A percentile compares a stretch with the other conserved stretches of the same genome.
These are phyloP conservation scores for Penicillium hordei DNA, from an alignment of 2,329 filamentous ascomycete species.

Conservation along the genomic window DNA sequence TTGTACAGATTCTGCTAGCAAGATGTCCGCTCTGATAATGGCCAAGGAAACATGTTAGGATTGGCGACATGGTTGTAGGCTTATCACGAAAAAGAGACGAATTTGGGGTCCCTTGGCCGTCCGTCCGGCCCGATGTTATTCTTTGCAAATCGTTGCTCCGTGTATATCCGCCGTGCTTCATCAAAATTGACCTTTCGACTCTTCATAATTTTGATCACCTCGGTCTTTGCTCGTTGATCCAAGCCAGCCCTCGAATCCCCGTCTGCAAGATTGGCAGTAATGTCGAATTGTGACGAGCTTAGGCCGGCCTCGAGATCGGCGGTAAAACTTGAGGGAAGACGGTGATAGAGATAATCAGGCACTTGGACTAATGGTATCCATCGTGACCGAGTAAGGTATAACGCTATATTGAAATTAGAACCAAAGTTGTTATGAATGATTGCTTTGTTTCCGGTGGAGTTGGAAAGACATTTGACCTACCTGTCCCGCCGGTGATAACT, in stretches of 20 bases:
- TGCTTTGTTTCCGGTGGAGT: not conserved
- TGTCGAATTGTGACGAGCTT: conserved; percentile 77
- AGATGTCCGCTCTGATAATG: not conserved
- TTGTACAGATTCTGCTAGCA: not conserved
- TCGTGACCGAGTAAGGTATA: conserved; percentile 75
- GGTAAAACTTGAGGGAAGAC: conserved; percentile 73
- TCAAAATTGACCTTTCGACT: conserved; percentile 79
- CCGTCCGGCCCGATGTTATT: conserved; percentile 89
- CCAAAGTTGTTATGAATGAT: conserved; percentile 3
- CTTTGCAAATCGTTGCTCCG: conserved; percentile 79
- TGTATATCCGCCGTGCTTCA: conserved; percentile 82
- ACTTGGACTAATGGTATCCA: conserved; percentile 73
- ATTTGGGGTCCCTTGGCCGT: conserved; percentile 85
- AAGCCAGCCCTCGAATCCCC: conserved; percentile 79
- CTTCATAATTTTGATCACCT: conserved; percentile 91
- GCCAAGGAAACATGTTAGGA: not conserved
- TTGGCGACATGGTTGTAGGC: not conserved
- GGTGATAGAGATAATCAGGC: conserved; percentile 70
- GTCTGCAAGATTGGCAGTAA: conserved; percentile 73
- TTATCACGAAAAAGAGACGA: conserved; percentile 79
- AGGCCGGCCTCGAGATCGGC: conserved; percentile 87
- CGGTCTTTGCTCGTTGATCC: conserved; percentile 74
- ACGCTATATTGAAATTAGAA: conserved; percentile 47
- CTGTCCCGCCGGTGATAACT: conserved; percentile 68
- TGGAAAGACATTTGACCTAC: conserved; percentile 45